phyloP scores from a whole-genome alignment of 306 rosid genomes.

The Cicer cuneatum region DNA sequence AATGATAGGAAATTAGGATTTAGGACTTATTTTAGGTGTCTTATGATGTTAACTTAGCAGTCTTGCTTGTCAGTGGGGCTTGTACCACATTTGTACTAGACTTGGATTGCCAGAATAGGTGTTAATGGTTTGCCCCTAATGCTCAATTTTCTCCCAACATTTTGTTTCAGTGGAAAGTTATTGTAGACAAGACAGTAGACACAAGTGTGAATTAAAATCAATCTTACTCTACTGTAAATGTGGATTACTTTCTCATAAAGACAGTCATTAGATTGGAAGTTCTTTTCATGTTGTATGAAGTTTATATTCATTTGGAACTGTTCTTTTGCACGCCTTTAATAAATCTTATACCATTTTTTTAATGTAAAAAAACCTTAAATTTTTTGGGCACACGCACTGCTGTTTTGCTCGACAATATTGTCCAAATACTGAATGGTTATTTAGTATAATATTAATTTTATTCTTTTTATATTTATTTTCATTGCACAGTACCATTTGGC shows the following conservation, averaged over 20 bases:
- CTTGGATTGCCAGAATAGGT: not conserved
- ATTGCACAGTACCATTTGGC: not conserved
- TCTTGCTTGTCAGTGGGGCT: not conserved
- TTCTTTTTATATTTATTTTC: slow-evolving; percentile 28
- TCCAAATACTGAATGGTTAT: slow-evolving; percentile 19
- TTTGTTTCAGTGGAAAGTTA: not conserved
- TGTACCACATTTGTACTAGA: not conserved
- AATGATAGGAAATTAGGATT: slow-evolving; percentile 14
- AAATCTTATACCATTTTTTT: not conserved
- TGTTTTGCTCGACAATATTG: slow-evolving; percentile 15
- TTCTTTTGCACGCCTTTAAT: not conserved
- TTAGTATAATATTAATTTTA: slow-evolving; percentile 1
- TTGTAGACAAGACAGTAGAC: not conserved
- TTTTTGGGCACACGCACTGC: not conserved
- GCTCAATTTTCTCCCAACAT: not conserved
- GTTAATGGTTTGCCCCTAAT: not conserved
- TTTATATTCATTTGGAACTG: slow-evolving; percentile 15
- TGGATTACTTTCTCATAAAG: not conserved
- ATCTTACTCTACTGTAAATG: not conserved
- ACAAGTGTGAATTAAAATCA: not conserved
- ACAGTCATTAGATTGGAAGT: slow-evolving; percentile 11
- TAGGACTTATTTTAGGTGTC: slow-evolving; percentile 11
- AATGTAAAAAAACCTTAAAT: not conserved
- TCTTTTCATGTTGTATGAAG: not conserved
- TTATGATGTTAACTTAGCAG: slow-evolving; percentile 3